Base-by-base conservation (phyloP, 2,329 filamentous ascomycete species). In the Chrysoporthe puriensis region DNA sequence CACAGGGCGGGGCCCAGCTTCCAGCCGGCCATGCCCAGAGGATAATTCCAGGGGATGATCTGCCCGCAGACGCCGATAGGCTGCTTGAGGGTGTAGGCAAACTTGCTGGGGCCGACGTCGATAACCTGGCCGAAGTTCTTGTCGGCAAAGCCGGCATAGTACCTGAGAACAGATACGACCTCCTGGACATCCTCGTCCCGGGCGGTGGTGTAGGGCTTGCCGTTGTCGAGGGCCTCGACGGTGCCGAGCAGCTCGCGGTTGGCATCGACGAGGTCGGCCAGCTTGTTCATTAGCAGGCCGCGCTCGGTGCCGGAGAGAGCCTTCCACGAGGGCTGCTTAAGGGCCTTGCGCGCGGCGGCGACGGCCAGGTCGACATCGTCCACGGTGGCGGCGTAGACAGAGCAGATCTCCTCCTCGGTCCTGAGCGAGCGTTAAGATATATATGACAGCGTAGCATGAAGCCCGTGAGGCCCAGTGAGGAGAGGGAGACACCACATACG, bases 21-120 rank as follows among this genome's bases (percentile, higher is more conserved):
- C 90, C 90, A 91, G 5, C 88, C 88, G 18, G 90, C 90, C 87
- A 94, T 94, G 26, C 85, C 83, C 1, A 95, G 82, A 1, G 92
- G 92, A 72, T 91, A 93, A 77, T 95, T 95, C 90, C 91, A 95
- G 9, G 91, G 91, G 69, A 93, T 92, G 71, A 94, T 94, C 77
- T 85, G 84, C 14, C 86, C 91, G 72, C 91, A 92, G 0, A 96
- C 92, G 50, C 92, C 92, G 44, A 95, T 80, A 1, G 92, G 92
- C 78, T 95, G 89, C 69, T 89, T 87, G 66, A 93, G 80, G 0
- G 91, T 94, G 76, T 94, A 95, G 2, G 90, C 91, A 70, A 94
- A 85, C 79, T 94, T 94, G 58, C 82, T 79, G 1, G 86, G 85
- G 1, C 86, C 88, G 11, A 90, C 90, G 72, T 91, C 89, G 72